Base-by-base conservation (phyloP, 2,329 filamentous ascomycete species). In the Pseudopithomyces maydicus region DNA sequence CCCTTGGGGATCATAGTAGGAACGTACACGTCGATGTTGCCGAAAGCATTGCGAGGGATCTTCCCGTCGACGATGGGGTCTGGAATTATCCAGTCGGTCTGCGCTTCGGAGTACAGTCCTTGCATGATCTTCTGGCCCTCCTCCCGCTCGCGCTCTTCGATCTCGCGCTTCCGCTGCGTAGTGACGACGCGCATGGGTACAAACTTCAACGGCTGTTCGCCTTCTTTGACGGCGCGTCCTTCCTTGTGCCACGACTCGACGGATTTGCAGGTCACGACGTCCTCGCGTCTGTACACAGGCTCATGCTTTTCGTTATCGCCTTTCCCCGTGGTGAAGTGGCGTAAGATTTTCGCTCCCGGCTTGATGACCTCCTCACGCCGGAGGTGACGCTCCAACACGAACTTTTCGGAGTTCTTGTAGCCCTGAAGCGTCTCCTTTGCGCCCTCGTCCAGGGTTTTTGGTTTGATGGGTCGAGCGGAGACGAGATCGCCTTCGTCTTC, bases 231-330 rank as follows among this genome's bases (percentile, higher is more conserved):
- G 23, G 88, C 89, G 11, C 94, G 86, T 0, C 95, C 95, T 80
- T 97, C 94, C 73, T 97, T 97, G 73, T 98, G 95, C 95, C 95
- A 99, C 1, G 91, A 97, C 73, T 99, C 95, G 1, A 90, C 90
- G 26, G 91, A 96, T 75, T 97, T 93, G 73, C 96, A 96, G 38
- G 85, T 82, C 2, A 93, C 86, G 0, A 98, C 87, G 63, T 98
- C 93, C 52, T 85, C 84, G 33, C 94, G 88, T 0, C 83, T 83
- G 71, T 87, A 98, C 0, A 98, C 92, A 1, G 91, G 88, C 72
- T 97, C 92, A 56, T 90, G 85, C 43, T 89, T 89, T 2, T 84
- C 78, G 45, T 88, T 89, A 43, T 87, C 86, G 14, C 88, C 90
- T 75, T 94, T 97, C 10, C 85, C 88, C 45, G 87, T 86, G 4